A percentile compares a stretch with the other conserved stretches of the same genome.
phyloP scores from a whole-genome alignment of 1,284 basidiomycete genomes.

The Apiotrichum laibachii region DNA sequence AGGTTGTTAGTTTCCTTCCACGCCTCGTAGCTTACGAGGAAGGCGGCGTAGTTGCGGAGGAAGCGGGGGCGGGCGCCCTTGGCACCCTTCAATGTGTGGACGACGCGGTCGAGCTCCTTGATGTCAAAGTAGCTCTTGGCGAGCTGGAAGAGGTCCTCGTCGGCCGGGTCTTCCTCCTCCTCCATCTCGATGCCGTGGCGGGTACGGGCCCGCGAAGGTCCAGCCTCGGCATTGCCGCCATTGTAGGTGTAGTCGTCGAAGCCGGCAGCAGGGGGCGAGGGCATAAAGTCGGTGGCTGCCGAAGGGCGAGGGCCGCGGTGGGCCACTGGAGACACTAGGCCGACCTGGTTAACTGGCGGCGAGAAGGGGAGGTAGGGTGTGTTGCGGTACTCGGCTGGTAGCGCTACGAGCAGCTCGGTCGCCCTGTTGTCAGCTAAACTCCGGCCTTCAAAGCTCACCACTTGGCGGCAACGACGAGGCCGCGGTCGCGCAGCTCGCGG shows the following conservation, averaged over 20 bases:
- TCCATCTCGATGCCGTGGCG: slow-evolving; percentile 52
- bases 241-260: slow-evolving; percentile 8
- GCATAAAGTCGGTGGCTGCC: slow-evolving; percentile 20
- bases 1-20: slow-evolving; percentile 24
- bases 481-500: slow-evolving; percentile 47
- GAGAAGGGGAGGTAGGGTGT: slow-evolving; percentile 45
- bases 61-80: slow-evolving; percentile 71
- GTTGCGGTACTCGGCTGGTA: slow-evolving; percentile 40
- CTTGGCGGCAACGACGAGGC: slow-evolving; percentile 48
- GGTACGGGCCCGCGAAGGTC: slow-evolving; percentile 32
- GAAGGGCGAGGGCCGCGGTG: slow-evolving; percentile 28
- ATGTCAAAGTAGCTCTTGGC: slow-evolving; percentile 74
- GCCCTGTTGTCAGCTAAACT: slow-evolving; percentile 35
- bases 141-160: slow-evolving; percentile 59
- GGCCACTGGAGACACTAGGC: slow-evolving; percentile 22
- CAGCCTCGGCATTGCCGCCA: slow-evolving; percentile 23
- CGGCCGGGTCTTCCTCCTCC: slow-evolving; percentile 63
- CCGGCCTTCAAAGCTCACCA: slow-evolving; percentile 32
- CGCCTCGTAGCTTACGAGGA: slow-evolving; percentile 65
- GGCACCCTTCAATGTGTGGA: slow-evolving; percentile 63
- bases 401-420: slow-evolving; percentile 45
- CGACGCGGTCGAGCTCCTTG: slow-evolving; percentile 75
- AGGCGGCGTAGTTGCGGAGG: slow-evolving; percentile 74
- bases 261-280: slow-evolving; percentile 33
- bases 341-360: slow-evolving; percentile 33